These are phyloP conservation scores for Dactylella cylindrospora DNA, from an alignment of 2,329 filamentous ascomycete genomes.

Conservation along the genomic window DNA sequence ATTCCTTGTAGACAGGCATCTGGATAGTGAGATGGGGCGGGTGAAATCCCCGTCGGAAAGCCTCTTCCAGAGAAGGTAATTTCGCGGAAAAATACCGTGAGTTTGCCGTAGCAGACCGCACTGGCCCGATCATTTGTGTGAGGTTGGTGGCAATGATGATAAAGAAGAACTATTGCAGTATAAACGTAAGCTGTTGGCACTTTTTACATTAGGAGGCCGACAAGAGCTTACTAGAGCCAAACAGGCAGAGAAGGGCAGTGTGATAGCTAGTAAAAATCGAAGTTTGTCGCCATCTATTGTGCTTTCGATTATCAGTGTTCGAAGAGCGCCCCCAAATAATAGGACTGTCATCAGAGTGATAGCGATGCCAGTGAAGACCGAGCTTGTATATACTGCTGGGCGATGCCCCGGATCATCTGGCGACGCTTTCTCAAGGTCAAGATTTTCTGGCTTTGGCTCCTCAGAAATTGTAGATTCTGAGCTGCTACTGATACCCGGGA, in stretches of 20 bases:
- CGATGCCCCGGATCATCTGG: not conserved
- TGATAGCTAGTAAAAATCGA: constrained; percentile 5
- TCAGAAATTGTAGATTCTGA: not conserved
- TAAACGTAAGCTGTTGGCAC: not conserved
- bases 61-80: constrained; percentile 4
- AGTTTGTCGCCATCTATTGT: constrained; percentile 4
- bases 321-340: constrained; percentile 9
- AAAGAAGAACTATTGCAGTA: constrained; percentile 14
- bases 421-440: constrained; percentile 2
- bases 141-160: constrained; percentile 12
- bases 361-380: constrained; percentile 13
- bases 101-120: constrained; percentile 8
- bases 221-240: constrained; percentile 1
- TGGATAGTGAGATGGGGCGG: constrained; percentile 56
- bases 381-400: constrained; percentile 14
- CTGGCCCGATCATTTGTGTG: constrained; percentile 10
- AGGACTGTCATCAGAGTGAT: constrained; percentile 9
- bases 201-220: not conserved
- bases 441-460: not conserved
- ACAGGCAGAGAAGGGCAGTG: constrained; percentile 8
- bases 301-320: constrained; percentile 7
- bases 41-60: not conserved
- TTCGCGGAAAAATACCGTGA: constrained; percentile 17
- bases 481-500: not conserved
- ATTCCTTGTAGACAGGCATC: constrained; percentile 58